Evolutionary conservation across 225 moss, liverwort and hornwort species (phyloP), one percentile per base, ranked within the genome.

Genomic region (Physcomitrium patens): DNA sequence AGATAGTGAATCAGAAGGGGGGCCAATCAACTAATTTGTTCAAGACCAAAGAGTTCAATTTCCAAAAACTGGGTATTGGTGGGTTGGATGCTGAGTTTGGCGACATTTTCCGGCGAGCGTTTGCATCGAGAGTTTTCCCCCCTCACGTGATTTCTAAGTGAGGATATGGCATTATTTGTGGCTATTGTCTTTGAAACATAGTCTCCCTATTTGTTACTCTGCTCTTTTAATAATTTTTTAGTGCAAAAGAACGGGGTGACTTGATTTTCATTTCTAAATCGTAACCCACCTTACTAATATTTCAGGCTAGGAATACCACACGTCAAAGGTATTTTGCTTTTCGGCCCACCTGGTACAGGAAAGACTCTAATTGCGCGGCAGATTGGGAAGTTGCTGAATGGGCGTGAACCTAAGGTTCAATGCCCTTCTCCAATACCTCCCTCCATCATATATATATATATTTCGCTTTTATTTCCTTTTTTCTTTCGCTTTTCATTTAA

Each of bases 301-400:
- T 63, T 55, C 79, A 91, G 86, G 75, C 79, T 91, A 61, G 91
- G 91, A 28, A 91, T 91, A 44, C 55, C 79, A 19, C 91, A 91
- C 68, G 86, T 86, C 24, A 91, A 91, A 59, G 91, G 91, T 45
- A 86, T 91, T 75, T 81, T 91, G 70, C 77, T 91, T 13, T 91
- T 72, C 76, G 91, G 91, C 10, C 91, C 91, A 13, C 91, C 91
- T 64, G 91, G 91, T 73, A 91, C 91, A 55, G 91, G 91, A 54
- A 91, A 91, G 70, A 91, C 91, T 28, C 85, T 91, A 14, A 89
- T 91, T 79, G 91, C 91, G 31, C 74, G 89, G 68, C 89, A 91
- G 71, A 91, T 91, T 47, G 86, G 89, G 44, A 91, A 91, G 79
- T 83, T 89, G 85, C 86, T 91, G 23, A 91, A 91, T 74, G 91